Evolutionary conservation across 768 basidiomycete species (phyloP).

Genomic region (Leccinellum rugosiceps): DNA sequence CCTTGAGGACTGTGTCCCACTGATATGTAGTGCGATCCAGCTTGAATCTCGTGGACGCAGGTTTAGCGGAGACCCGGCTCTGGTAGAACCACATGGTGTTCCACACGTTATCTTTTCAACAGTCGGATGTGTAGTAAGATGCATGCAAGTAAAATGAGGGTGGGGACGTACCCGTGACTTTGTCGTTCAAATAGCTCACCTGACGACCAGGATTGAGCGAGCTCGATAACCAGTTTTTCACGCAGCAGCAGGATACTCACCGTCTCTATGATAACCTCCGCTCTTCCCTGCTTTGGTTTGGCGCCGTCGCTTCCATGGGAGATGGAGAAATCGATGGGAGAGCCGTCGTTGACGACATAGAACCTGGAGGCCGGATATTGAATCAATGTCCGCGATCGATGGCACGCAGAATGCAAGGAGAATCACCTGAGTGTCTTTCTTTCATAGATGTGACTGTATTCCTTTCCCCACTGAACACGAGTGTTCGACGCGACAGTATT

Average conservation of each 20-base stretch:
- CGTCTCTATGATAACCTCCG: too few relatives aligned
- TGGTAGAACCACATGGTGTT: background rate
- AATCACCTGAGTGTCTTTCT: background rate
- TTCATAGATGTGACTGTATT: background rate
- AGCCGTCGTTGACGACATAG: background rate
- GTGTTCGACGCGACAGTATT: background rate
- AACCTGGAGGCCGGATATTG: background rate
- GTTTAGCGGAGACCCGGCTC: background rate
- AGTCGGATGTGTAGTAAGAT: too few relatives aligned
- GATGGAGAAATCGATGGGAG: background rate
- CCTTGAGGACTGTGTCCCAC: background rate
- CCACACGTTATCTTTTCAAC: background rate
- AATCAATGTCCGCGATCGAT: background rate
- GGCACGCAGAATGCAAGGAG: background rate
- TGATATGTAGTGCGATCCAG: background rate
- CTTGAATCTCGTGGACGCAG: background rate
- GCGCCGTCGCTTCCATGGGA: background rate
- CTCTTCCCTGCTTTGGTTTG: background rate
- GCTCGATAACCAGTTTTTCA: too few relatives aligned
- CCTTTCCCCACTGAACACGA: background rate
- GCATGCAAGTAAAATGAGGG: too few relatives aligned
- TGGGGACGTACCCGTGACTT: too few relatives aligned
- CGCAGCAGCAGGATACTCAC: too few relatives aligned
- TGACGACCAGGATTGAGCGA: too few relatives aligned
- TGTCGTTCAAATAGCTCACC: too few relatives aligned